Percentiles rank a stretch among this genome's conserved stretches.
Conservation (phyloP, 2,329 filamentous ascomycete species). For the Pseudogymnoascus sp. region DNA sequence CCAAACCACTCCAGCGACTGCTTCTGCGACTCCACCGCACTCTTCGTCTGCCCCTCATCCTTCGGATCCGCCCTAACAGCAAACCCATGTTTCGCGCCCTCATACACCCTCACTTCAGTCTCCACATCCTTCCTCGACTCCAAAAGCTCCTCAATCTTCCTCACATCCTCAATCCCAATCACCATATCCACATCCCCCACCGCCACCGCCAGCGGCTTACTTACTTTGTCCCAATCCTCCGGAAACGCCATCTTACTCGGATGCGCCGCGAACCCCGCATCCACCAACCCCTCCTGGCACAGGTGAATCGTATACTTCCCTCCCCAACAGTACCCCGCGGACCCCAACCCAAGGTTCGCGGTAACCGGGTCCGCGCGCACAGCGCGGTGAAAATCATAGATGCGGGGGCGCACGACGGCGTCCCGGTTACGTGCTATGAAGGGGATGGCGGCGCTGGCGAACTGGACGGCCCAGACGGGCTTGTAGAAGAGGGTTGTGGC, state of each 20-base stretch:
- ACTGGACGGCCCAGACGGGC: not conserved
- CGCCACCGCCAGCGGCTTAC: conserved; percentile 38
- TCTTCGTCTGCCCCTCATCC: conserved; percentile 28
- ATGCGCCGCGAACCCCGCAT: not conserved
- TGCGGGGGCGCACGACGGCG: not conserved
- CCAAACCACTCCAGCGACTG: conserved; percentile 33
- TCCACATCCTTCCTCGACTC: conserved; percentile 24
- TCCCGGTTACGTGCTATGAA: not conserved
- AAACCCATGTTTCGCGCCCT: conserved; percentile 36
- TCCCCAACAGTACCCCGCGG: conserved; percentile 50
- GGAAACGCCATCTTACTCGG: not conserved
- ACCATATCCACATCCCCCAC: conserved; percentile 38
- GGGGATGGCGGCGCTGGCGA: not conserved
- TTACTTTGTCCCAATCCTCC: conserved; percentile 19
- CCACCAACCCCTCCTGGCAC: conserved; percentile 26
- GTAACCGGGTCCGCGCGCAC: not conserved
- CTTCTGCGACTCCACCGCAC: conserved; percentile 29
- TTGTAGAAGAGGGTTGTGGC: conserved; percentile 1
- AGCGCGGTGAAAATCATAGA: not conserved
- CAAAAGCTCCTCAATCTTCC: conserved; percentile 23
- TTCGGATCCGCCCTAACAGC: conserved; percentile 29
- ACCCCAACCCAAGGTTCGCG: not conserved
- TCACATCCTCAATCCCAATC: conserved; percentile 25
- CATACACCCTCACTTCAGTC: conserved; percentile 28
- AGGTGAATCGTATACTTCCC: conserved; percentile 43